Evolutionary conservation across 2,329 filamentous ascomycete species (phyloP).

Genomic region (Trichoderma sp.): DNA sequence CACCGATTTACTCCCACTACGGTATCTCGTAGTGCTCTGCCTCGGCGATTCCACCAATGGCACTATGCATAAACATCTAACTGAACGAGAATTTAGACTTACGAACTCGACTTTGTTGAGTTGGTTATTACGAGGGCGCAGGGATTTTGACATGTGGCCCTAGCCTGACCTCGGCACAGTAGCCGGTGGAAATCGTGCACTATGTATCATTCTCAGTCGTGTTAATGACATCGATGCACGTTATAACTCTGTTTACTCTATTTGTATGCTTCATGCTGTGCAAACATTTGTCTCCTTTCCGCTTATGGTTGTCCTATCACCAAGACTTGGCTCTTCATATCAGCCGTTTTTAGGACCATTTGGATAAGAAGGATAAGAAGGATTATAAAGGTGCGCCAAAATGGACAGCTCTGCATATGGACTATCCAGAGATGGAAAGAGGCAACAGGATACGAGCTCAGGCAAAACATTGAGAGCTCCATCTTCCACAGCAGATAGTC

Average conservation of each 20-base stretch:
- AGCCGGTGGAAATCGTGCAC: neutral
- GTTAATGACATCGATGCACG: neutral
- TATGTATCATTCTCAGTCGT: neutral
- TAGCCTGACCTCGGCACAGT: neutral
- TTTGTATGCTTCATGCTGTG: no score
- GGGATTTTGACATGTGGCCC: neutral
- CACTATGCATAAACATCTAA: neutral
- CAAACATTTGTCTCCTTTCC: neutral
- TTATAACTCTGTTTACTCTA: neutral
- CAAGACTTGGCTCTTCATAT: neutral
- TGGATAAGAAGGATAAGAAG: neutral
- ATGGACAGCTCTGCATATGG: neutral
- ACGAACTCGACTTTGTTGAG: neutral
- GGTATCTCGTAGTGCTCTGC: neutral
- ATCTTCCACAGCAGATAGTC: neutral
- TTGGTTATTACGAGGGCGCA: neutral
- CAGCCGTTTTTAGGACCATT: neutral
- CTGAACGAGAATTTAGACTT: neutral
- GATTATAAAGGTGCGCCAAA: neutral
- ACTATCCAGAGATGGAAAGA: neutral
- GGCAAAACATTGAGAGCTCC: neutral
- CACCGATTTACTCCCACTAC: neutral
- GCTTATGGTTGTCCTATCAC: neutral
- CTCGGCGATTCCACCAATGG: conserved; percentile 9
- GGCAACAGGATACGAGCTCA: neutral